A percentile compares a stretch with the other conserved stretches of the same genome.
These are phyloP conservation scores for Phytopythium boreale DNA, from an alignment of 352 stramenopile species.

Conservation along the genomic window DNA sequence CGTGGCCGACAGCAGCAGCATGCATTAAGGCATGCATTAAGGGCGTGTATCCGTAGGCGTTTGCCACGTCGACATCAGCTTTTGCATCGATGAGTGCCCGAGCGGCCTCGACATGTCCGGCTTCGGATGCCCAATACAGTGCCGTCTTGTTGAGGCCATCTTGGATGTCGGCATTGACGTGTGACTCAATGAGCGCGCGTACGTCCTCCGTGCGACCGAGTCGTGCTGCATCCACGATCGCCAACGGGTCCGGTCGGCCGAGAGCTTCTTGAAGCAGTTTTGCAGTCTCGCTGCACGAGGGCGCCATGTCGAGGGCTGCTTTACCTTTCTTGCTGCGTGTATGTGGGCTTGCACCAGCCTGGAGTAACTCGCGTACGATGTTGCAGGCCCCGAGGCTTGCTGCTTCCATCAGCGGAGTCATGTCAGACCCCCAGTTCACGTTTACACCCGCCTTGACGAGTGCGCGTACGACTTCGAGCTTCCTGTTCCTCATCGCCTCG, in stretches of 20 bases:
- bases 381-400: no score
- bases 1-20: background rate
- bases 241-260: background rate
- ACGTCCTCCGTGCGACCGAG: no score
- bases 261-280: background rate
- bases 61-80: background rate
- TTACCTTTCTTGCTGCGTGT: no score
- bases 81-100: background rate
- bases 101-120: background rate
- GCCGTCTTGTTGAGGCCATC: background rate
- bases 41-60: background rate
- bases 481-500: background rate
- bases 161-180: background rate
- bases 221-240: background rate
- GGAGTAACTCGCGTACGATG: no score
- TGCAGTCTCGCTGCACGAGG: no score
- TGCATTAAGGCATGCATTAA: no score
- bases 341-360: no score
- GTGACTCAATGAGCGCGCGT: background rate
- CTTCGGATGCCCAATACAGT: background rate
- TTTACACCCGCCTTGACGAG: background rate
- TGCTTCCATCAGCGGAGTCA: background rate
- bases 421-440: background rate
- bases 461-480: background rate
- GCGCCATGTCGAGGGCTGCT: no score